Evolutionary conservation across 257 asterid species (phyloP).

Genomic region (Petunia axillaris): DNA sequence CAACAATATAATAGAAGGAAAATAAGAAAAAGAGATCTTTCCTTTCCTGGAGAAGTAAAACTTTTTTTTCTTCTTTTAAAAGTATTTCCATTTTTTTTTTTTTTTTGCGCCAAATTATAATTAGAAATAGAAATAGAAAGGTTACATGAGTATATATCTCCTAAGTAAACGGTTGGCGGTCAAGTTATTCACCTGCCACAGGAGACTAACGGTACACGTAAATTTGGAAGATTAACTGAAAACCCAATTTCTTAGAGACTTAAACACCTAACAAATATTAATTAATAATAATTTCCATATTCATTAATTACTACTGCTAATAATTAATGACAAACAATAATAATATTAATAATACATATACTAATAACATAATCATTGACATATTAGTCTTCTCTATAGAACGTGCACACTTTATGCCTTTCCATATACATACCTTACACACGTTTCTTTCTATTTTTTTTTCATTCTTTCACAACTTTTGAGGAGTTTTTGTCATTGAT

Average conservation of each 20-base stretch:
- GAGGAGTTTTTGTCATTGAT: neutral
- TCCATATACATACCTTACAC: neutral
- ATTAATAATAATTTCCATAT: conserved; percentile 23
- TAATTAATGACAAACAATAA: neutral
- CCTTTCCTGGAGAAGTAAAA: neutral
- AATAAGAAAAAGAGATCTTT: neutral
- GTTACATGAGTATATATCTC: conserved; percentile 18
- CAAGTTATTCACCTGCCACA: conserved; percentile 41
- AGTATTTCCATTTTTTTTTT: too few relatives aligned
- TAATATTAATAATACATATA: neutral
- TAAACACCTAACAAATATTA: neutral
- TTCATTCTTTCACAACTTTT: neutral
- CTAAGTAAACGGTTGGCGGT: conserved; percentile 50
- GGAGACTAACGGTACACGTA: conserved; percentile 52
- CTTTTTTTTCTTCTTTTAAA: too few relatives aligned
- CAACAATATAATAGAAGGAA: neutral
- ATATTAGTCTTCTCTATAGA: conserved; percentile 26
- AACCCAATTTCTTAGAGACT: conserved; percentile 10
- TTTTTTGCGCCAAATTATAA: too few relatives aligned
- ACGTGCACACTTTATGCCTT: conserved; percentile 25
- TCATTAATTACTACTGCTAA: neutral
- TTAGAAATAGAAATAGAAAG: neutral
- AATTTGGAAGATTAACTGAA: conserved; percentile 38
- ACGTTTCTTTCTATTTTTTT: neutral
- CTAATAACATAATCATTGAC: conserved; percentile 19